Evolutionary conservation across 2,329 filamentous ascomycete genomes (phyloP), one percentile per base, ranked within the genome.

Genomic region (Fusarium odoratissimum): DNA sequence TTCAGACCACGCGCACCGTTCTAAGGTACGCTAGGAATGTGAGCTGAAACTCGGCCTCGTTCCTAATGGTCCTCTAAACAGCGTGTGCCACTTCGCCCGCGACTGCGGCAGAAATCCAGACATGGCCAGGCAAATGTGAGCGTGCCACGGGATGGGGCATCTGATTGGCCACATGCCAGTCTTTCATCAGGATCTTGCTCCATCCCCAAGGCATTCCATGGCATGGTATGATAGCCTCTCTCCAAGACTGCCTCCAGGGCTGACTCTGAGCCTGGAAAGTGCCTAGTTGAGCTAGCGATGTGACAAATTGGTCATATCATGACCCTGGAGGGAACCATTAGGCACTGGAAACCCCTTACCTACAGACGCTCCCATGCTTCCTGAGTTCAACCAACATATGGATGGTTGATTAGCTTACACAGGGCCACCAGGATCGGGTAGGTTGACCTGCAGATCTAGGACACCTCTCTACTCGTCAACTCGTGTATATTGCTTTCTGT

Each of bases 131-230:
- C 63, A 67, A 59, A 69, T 72, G 67, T 52, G 69, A 64, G 74
- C 75, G 75, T 77, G 75, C 73, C 64, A 75, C 60, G 17, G 54
- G 16, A 66, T 57, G 30, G 31, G 19, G 10, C 40, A 38, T 61
- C 44, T 59, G 51, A 77, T 78, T 78, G 76, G 76, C 14, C 28
- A 23, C 33, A 46, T 31, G 19, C 14, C 46, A 33, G 28, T 44
- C 45, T 45, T 38, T 60, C 55, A 41, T 58, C 66, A 71, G 60
- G 56, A 55, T 46, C 38, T 41, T 60, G 44, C 42, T 68, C 71
- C 63, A 71, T 74, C 63, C 49, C 31, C 51, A 54, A 73, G 72
- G 69, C 72, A 71, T 69, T 73, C 69, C 57, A 62, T 60, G 51
- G 59, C 63, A 40, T 60, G 46, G 54, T 51, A 35, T 49, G 54